Base-by-base conservation (phyloP, 73 alveolate species). In the Paraurostyla sp. region DNA sequence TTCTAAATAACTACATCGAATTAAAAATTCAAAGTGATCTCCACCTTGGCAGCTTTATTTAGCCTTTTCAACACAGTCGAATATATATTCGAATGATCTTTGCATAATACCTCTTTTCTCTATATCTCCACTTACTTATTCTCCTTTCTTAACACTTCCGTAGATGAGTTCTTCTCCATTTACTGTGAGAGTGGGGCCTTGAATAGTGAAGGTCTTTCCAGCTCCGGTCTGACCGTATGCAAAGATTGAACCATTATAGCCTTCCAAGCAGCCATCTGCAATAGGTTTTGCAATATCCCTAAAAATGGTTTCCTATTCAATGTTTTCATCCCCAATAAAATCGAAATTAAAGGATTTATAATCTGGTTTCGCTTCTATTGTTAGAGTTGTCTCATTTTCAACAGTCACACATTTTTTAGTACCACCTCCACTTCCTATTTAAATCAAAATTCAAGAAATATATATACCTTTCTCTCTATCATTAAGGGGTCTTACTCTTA, bases 201-300 rank as follows among this genome's bases (percentile, higher is more conserved):
- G 92, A 83, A 98, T 97, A 2, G 99, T 98, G 94, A 89, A 98
- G 29, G 99, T 98, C 75, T 98, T 98, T 0, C 99, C 99, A 38
- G 99, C 96, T 18, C 99, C 99, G 13, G 99, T 98, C 89, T 98
- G 95, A 23, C 99, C 99, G 69, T 98, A 98, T 2, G 99, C 98
- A 93, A 98, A 98, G 18, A 98, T 92, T 29, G 98, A 87, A 43
- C 99, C 99, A 91, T 98, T 98, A 85, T 96, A 96, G 7, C 99
- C 99, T 71, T 93, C 94, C 60, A 96, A 75, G 69, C 97, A 85
- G 57, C 97, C 88, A 30, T 90, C 93, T 51, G 96, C 96, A 1
- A 94, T 95, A 4, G 98, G 98, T 82, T 88, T 86, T 22, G 96
- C 98, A n/a, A 93, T 88, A 6, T 52, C 60, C 48, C 94, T 93